Conservation (phyloP, 352 stramenopile genomes). For the Pythium vanterpoolii region DNA sequence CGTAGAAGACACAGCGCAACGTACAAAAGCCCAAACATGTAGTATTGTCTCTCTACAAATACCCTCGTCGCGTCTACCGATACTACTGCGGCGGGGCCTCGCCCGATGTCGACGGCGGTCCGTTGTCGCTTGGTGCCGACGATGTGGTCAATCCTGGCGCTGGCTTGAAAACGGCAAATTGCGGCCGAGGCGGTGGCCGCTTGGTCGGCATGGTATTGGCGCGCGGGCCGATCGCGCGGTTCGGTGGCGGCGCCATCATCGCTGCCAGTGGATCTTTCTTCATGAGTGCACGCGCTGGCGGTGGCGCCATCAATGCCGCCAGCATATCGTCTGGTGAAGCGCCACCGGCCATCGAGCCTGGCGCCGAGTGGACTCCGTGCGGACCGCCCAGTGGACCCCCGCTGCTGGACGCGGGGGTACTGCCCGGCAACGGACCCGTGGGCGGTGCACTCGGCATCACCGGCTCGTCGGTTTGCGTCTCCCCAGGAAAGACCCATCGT, state of each 20-base stretch:
- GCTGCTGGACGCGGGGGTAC: slow-evolving; percentile 34
- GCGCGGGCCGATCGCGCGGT: slow-evolving; percentile 36
- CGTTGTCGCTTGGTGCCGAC: slow-evolving; percentile 16
- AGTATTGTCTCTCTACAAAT: slow-evolving; percentile 7
- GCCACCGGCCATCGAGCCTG: slow-evolving; percentile 56
- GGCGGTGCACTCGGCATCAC: slow-evolving; percentile 67
- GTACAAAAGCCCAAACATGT: background rate
- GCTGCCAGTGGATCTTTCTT: slow-evolving; percentile 79
- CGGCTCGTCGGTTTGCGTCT: slow-evolving; percentile 59
- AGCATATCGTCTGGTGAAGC: slow-evolving; percentile 54
- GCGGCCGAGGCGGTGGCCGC: slow-evolving; percentile 61
- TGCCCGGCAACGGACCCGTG: slow-evolving; percentile 56
- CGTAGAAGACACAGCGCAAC: background rate
- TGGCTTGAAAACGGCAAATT: slow-evolving; percentile 88
- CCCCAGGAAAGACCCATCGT: slow-evolving; percentile 86
- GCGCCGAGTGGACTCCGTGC: slow-evolving; percentile 56
- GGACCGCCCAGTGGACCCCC: slow-evolving; percentile 30
- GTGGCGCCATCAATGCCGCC: slow-evolving; percentile 77
- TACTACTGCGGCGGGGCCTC: slow-evolving; percentile 12
- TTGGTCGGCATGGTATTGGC: slow-evolving; percentile 27
- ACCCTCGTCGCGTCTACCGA: background rate
- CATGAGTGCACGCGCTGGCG: slow-evolving; percentile 65
- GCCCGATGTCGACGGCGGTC: slow-evolving; percentile 6
- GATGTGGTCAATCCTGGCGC: slow-evolving; percentile 27
- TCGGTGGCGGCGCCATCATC: slow-evolving; percentile 85